phyloP scores from a whole-genome alignment of 495 filamentous ascomycete genomes.

The Aspergillus cristatus region DNA sequence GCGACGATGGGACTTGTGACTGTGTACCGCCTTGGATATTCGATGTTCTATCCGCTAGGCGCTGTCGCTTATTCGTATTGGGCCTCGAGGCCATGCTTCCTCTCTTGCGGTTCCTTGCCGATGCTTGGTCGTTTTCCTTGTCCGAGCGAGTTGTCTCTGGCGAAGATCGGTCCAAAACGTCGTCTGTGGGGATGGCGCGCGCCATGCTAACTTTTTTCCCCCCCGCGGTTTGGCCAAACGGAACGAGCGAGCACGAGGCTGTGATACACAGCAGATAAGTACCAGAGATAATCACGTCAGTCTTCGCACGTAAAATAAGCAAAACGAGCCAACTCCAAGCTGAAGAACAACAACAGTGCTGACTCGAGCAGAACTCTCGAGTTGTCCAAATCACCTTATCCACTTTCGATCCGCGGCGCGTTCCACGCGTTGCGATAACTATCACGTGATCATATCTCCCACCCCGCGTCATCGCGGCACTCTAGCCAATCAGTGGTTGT shows the following conservation, averaged over 20 bases:
- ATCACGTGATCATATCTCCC: constrained; percentile 5
- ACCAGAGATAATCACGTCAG: no score
- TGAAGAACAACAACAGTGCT: no score
- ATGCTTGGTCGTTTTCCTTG: constrained; percentile 45
- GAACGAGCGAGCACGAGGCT: no score
- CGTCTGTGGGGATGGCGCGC: constrained; percentile 8
- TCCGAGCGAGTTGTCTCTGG: constrained; percentile 39
- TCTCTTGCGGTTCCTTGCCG: constrained; percentile 14
- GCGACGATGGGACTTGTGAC: constrained; percentile 19
- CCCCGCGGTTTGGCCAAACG: constrained; percentile 3
- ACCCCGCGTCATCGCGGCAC: constrained; percentile 8
- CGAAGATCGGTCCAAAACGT: constrained; percentile 25
- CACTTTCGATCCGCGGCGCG: not conserved
- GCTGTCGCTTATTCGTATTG: constrained; percentile 30
- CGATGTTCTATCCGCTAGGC: constrained; percentile 26
- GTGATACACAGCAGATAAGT: no score
- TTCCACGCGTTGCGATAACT: not conserved
- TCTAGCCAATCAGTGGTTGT: constrained; percentile 2
- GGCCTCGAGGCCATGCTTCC: constrained; percentile 22
- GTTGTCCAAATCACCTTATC: no score
- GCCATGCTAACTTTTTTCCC: constrained; percentile 18
- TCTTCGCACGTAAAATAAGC: no score
- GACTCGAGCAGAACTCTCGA: no score
- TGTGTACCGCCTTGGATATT: constrained; percentile 20
- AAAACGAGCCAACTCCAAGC: no score